These are phyloP conservation scores for Rhododendron vialii DNA, from an alignment of 148 eudicot genomes.

Conservation along the genomic window DNA sequence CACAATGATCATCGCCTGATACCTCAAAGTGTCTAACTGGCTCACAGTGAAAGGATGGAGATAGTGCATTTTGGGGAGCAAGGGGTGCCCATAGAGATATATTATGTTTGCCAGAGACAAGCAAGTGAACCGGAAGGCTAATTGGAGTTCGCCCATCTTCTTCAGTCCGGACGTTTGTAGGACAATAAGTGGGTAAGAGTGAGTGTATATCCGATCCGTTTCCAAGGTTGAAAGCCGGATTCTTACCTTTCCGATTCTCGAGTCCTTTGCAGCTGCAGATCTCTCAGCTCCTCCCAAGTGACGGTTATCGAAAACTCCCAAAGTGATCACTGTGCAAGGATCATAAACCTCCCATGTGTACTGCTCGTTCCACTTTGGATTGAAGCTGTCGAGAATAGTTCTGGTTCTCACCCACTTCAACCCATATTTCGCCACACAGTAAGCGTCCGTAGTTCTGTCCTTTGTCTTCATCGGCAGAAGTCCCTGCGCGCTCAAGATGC, in stretches of 20 bases:
- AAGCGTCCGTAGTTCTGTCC: constrained; percentile 31
- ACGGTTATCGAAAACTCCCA: constrained; percentile 37
- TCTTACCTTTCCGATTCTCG: constrained; percentile 38
- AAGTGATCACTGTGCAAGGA: constrained; percentile 35
- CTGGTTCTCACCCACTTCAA: constrained; percentile 32
- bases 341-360: constrained; percentile 35
- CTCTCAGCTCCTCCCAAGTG: constrained; percentile 42
- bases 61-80: constrained; percentile 40
- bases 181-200: constrained; percentile 37
- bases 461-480: constrained; percentile 28
- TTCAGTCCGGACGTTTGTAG: constrained; percentile 34
- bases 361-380: constrained; percentile 31
- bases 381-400: constrained; percentile 24
- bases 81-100: constrained; percentile 28
- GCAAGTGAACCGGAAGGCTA: constrained; percentile 37
- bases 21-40: constrained; percentile 34
- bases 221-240: constrained; percentile 35
- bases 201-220: constrained; percentile 34
- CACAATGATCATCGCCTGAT: constrained; percentile 30
- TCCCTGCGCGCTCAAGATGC: constrained; percentile 34
- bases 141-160: constrained; percentile 39
- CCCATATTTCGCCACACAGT: constrained; percentile 32
- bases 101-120: constrained; percentile 30
- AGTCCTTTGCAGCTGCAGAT: constrained; percentile 12
- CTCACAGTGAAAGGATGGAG: constrained; percentile 31